These are phyloP conservation scores for Pyrus pyrifolia DNA, from an alignment of 306 rosid species.

Conservation along the genomic window DNA sequence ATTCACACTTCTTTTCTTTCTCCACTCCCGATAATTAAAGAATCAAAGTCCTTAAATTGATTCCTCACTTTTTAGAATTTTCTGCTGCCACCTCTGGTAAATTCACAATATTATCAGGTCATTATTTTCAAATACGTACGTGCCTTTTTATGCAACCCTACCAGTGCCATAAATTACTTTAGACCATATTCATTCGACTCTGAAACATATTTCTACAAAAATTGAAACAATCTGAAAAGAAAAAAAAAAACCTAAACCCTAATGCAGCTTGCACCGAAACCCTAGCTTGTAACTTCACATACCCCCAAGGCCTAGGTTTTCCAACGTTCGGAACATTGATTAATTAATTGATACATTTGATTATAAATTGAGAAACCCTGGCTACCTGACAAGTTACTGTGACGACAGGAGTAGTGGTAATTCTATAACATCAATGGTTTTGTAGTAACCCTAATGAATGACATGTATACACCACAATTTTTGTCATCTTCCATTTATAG, in stretches of 20 bases:
- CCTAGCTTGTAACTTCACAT: not conserved
- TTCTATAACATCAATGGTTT: not conserved
- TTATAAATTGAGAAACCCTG: not conserved
- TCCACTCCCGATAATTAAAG: not conserved
- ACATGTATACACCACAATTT: not conserved
- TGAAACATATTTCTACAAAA: too few species aligned
- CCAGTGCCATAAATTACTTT: not conserved
- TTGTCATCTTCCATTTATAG: not conserved
- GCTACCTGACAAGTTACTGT: not conserved
- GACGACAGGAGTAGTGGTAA: not conserved
- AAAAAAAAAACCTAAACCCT: not conserved
- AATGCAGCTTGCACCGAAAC: not conserved
- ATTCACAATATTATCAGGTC: not conserved
- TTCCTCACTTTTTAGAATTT: not conserved
- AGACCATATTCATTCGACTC: too few species aligned
- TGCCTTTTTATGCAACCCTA: not conserved
- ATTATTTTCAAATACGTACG: not conserved
- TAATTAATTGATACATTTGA: not conserved
- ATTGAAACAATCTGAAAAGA: not conserved
- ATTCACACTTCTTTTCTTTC: not conserved
- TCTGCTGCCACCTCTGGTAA: not conserved
- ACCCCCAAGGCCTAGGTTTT: not conserved
- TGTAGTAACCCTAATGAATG: not conserved
- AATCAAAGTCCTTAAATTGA: not conserved
- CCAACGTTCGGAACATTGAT: not conserved